A percentile compares a stretch with the other conserved stretches of the same genome.
Evolutionary conservation across 129 eudicot genomes (phyloP).

Genomic region (Pulicaria dysenterica): DNA sequence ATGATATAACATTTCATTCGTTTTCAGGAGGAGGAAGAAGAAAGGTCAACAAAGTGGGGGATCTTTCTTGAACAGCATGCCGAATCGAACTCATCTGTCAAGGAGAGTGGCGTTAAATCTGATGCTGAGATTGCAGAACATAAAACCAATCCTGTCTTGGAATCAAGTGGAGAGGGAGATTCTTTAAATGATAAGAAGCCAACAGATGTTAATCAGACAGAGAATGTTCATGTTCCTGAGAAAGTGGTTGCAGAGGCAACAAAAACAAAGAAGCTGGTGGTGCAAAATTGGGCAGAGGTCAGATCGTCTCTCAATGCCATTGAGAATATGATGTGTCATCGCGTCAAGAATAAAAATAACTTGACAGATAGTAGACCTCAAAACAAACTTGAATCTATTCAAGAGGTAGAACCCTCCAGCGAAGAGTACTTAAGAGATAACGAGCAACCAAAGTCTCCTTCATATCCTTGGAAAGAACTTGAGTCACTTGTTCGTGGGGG

Average conservation of each 20-base stretch:
- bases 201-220: conserved; percentile 35
- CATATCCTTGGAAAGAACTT: conserved; percentile 64
- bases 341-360: conserved; percentile 43
- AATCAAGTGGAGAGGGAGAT: conserved; percentile 44
- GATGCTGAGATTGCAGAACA: conserved; percentile 45
- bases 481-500: conserved; percentile 94
- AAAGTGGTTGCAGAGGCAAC: conserved; percentile 28
- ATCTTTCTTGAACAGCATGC: conserved; percentile 70
- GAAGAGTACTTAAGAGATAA: conserved; percentile 42
- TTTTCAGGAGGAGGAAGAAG: conserved; percentile 87
- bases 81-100: conserved; percentile 23
- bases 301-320: conserved; percentile 65
- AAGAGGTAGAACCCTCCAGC: conserved; percentile 36
- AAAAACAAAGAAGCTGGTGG: conserved; percentile 41
- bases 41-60: conserved; percentile 82
- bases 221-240: conserved; percentile 14
- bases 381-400: conserved; percentile 37
- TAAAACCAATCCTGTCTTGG: conserved; percentile 32
- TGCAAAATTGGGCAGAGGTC: conserved; percentile 64
- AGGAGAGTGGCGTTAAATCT: conserved; percentile 28
- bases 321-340: conserved; percentile 65
- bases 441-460: conserved; percentile 31
- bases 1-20: conserved; percentile 6
- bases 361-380: conserved; percentile 29
- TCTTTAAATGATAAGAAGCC: conserved; percentile 38